phyloP scores from a whole-genome alignment of 2,329 filamentous ascomycete genomes.

The Exophiala alcalophila region DNA sequence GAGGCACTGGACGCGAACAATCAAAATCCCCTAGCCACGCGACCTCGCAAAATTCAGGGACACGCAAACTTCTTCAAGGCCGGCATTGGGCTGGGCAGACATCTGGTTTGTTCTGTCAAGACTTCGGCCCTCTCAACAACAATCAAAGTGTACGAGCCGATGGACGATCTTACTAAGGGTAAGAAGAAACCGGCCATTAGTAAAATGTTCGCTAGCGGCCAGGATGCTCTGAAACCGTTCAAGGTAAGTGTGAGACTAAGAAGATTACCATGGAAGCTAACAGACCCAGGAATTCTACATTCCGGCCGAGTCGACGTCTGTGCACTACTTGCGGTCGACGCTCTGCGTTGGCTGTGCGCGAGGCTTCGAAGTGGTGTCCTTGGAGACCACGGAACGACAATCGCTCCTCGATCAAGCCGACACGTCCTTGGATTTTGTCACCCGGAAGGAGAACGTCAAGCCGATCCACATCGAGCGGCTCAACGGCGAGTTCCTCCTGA shows the following conservation, averaged over 20 bases:
- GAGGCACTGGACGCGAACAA: slow-evolving; percentile 82
- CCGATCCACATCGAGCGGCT: slow-evolving; percentile 97
- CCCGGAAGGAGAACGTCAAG: slow-evolving; percentile 85
- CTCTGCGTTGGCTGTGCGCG: slow-evolving; percentile 92
- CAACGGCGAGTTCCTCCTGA: slow-evolving; percentile 94
- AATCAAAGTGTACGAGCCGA: slow-evolving; percentile 98
- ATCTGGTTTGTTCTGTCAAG: slow-evolving; percentile 95
- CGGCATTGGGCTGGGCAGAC: slow-evolving; percentile 88
- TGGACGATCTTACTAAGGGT: slow-evolving; percentile 86
- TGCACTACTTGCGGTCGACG: slow-evolving; percentile 95
- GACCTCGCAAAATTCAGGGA: slow-evolving; percentile 92
- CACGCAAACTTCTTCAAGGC: slow-evolving; percentile 99
- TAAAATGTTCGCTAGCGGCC: slow-evolving; percentile 90
- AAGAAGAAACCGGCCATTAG: slow-evolving; percentile 94
- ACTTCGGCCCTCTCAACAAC: slow-evolving; percentile 89
- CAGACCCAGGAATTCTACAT: slow-evolving; percentile 82
- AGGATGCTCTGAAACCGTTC: slow-evolving; percentile 93
- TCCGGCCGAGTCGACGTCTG: slow-evolving; percentile 93
- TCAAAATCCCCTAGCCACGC: slow-evolving; percentile 70
- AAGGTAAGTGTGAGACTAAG: slow-evolving; percentile 52
- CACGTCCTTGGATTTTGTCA: slow-evolving; percentile 95
- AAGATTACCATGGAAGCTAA: slow-evolving; percentile 22
- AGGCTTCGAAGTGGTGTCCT: slow-evolving; percentile 93
- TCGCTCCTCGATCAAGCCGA: slow-evolving; percentile 95
- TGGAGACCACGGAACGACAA: slow-evolving; percentile 97